phyloP scores from a whole-genome alignment of 345 rosid species.

The Arabis alpina region DNA sequence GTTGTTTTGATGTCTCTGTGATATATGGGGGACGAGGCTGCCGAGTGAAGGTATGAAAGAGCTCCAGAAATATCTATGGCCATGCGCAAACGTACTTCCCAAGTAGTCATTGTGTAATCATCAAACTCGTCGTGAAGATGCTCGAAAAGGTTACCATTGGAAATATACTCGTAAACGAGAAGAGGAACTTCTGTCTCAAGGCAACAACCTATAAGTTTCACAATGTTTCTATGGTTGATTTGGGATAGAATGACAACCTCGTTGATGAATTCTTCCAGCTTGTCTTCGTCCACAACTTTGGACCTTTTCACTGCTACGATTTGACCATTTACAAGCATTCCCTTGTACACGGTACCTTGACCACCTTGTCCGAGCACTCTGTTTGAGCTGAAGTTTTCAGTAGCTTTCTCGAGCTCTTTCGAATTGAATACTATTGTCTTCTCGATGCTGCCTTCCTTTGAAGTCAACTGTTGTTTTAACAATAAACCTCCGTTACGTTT shows the following conservation, averaged over 20 bases:
- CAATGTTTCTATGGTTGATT: conserved; percentile 27
- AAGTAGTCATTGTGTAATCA: conserved; percentile 11
- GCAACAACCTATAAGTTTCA: conserved; percentile 23
- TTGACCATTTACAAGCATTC: conserved; percentile 27
- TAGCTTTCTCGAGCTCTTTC: conserved; percentile 10
- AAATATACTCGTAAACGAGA: conserved; percentile 20
- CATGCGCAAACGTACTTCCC: too few species aligned
- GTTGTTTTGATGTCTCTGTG: conserved; percentile 28
- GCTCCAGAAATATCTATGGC: conserved; percentile 26
- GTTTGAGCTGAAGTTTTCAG: conserved; percentile 3
- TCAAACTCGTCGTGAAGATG: conserved; percentile 17
- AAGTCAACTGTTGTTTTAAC: conserved; percentile 23
- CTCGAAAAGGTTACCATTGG: conserved; percentile 25
- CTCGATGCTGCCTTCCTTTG: not conserved
- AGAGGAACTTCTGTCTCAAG: conserved; percentile 28
- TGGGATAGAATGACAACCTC: conserved; percentile 22
- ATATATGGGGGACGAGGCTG: not conserved
- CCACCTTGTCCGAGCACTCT: conserved; percentile 27
- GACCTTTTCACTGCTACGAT: conserved; percentile 23
- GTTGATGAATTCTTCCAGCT: conserved; percentile 22
- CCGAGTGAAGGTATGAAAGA: conserved; percentile 43
- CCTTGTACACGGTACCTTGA: conserved; percentile 29
- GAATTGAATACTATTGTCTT: not conserved
- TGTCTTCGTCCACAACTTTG: conserved; percentile 8
- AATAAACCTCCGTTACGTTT: conserved; percentile 27